Evolutionary conservation across 805 yeast genomes (phyloP), one percentile per base, ranked within the genome.

Genomic region (Saccharomycopsis sp.): DNA sequence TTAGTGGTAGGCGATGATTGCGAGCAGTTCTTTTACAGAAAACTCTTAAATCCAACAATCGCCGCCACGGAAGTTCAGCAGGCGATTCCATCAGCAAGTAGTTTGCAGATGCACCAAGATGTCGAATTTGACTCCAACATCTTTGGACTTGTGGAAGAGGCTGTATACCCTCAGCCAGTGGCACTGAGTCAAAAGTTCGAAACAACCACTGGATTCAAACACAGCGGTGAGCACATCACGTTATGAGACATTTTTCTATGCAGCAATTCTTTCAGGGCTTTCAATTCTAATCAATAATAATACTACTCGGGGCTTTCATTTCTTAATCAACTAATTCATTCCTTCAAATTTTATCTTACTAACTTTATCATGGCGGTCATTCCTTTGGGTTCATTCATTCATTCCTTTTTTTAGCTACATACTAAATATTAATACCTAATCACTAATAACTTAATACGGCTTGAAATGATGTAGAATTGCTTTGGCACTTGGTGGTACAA

Each of bases 1-100:
- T 50, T 60, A 16, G n/a, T 48, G 2, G 14, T 50, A 3, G 63
- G 63, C 23, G 63, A 57, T 41, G 63, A 60, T 24, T 60, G 61
- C 23, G 61, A 60, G 48, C 61, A 52, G 48, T 60, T 50, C 23
- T 55, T 50, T 16, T 51, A 56, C 50, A 52, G 56, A 34, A 59
- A 55, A 55, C 23, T 44, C 16, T 4, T 5, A 12, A 44, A 44
- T 44, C 48, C 48, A 18, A 18, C 48, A 16, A 44, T 44, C 16
- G 8, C 48, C 4, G 9, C 8, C 7, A 12, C 16, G 21, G 16
- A 18, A 4, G 7, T 44, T 12, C 21, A 44, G 7, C 20, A 44
- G 21, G 48, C 8, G 21, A 20, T 12, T 12, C 48, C 48, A 44
- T 44, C 16, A 20, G 16, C 48, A 12, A 20, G 48, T 44, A 4